A percentile compares a stretch with the other conserved stretches of the same genome.
Evolutionary conservation across 2,329 filamentous ascomycete genomes (phyloP).

Genomic region (Juglanconis oblonga): DNA sequence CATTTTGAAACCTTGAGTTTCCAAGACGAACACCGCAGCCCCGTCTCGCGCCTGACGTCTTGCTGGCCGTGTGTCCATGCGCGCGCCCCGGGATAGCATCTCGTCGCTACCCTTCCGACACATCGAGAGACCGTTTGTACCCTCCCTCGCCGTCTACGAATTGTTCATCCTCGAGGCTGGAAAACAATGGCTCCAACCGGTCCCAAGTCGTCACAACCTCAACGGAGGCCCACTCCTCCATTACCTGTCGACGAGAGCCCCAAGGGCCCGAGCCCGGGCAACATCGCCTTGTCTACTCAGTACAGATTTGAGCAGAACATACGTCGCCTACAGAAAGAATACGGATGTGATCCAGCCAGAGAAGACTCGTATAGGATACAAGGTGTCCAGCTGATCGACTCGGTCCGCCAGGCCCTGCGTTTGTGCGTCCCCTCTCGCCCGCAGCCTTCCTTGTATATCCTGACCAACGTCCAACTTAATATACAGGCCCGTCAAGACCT

Average conservation of each 20-base stretch:
- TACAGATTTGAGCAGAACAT: constrained; percentile 83
- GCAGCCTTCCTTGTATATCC: background rate
- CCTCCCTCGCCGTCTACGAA: background rate
- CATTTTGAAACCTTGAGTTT: too few species aligned
- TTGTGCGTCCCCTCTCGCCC: constrained; percentile 54
- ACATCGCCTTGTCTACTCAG: constrained; percentile 53
- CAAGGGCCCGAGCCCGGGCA: constrained; percentile 44
- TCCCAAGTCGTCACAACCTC: constrained; percentile 9
- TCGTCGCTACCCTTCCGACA: too few species aligned
- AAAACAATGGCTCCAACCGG: constrained; percentile 14
- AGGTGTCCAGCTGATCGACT: constrained; percentile 86
- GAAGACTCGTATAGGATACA: constrained; percentile 81
- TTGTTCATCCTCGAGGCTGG: too few species aligned
- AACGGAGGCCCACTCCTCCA: constrained; percentile 12
- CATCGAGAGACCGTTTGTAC: too few species aligned
- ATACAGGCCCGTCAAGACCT: constrained; percentile 72
- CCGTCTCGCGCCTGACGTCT: too few species aligned
- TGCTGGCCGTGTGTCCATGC: too few species aligned
- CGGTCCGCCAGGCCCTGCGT: constrained; percentile 72
- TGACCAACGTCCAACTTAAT: constrained; percentile 38
- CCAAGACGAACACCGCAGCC: too few species aligned
- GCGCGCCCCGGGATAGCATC: too few species aligned
- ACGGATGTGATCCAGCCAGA: constrained; percentile 69
- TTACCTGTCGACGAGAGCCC: constrained; percentile 12
- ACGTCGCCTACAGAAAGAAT: constrained; percentile 66